Conservation (phyloP, 306 rosid species). For the Erythrophleum fordii region DNA sequence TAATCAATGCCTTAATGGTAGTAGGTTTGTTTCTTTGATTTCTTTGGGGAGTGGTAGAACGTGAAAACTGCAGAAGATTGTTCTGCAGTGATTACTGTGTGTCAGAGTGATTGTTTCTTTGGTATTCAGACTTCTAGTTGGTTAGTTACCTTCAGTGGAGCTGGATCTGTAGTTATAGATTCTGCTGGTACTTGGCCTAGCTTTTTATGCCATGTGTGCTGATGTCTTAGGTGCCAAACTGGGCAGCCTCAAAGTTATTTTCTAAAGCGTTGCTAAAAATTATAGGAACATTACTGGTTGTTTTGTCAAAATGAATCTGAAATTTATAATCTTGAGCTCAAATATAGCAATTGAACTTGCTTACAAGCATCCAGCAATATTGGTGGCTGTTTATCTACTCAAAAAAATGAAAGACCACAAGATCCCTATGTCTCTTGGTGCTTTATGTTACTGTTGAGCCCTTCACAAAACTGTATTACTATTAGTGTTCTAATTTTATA, state of each 20-base stretch:
- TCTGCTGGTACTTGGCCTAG: not conserved
- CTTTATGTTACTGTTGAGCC: not conserved
- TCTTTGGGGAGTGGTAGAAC: not conserved
- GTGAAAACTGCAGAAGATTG: not conserved
- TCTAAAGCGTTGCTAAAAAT: not conserved
- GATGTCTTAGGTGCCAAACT: not conserved
- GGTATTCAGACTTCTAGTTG: too few species aligned
- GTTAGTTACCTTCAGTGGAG: too few species aligned
- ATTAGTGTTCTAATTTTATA: not conserved
- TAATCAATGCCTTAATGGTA: not conserved
- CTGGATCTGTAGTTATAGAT: too few species aligned
- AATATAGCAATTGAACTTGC: not conserved
- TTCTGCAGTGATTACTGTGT: not conserved
- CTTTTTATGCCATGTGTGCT: not conserved
- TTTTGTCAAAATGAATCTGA: not conserved
- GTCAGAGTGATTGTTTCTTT: too few species aligned
- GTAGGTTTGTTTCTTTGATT: not conserved
- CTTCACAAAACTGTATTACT: not conserved
- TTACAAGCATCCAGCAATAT: not conserved
- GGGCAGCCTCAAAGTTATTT: not conserved
- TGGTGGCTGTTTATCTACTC: conserved; percentile 9
- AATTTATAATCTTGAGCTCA: not conserved
- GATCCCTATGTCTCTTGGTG: conserved; percentile 30
- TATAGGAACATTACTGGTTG: not conserved
- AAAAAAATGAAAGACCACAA: not conserved